Conservation (phyloP, 1,139 yeast genomes). For the Yamadazyma aaseri region DNA sequence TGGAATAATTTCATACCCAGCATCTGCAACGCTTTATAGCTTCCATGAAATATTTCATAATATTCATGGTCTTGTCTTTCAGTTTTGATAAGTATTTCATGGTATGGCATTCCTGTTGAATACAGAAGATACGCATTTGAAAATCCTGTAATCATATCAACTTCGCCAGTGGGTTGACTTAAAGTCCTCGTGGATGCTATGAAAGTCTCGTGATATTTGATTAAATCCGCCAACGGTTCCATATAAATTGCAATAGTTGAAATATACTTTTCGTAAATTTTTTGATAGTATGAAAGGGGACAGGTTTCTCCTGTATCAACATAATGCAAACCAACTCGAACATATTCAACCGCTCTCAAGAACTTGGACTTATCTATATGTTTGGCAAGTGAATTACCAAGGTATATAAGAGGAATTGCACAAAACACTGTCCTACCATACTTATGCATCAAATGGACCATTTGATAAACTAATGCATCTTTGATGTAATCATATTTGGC, state of each 20-base stretch:
- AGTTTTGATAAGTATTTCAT: slow-evolving; percentile 5
- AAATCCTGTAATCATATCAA: slow-evolving; percentile 17
- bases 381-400: slow-evolving; percentile 38
- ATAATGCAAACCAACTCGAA: slow-evolving; percentile 37
- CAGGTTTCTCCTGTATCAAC: slow-evolving; percentile 35
- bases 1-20: slow-evolving; percentile 18
- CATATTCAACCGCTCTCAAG: slow-evolving; percentile 27
- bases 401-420: slow-evolving; percentile 28
- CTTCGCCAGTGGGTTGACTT: slow-evolving; percentile 11
- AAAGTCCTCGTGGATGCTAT: slow-evolving; percentile 19
- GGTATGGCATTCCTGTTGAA: slow-evolving; percentile 18
- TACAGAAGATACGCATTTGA: slow-evolving; percentile 19
- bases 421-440: slow-evolving; percentile 28
- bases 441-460: slow-evolving; percentile 22
- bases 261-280: slow-evolving; percentile 45
- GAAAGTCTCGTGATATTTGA: slow-evolving; percentile 30
- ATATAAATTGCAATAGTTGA: slow-evolving; percentile 42
- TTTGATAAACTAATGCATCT: slow-evolving; percentile 24
- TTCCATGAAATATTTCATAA: slow-evolving; percentile 6
- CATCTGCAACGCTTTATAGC: slow-evolving; percentile 7
- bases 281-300: slow-evolving; percentile 37
- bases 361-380: slow-evolving; percentile 31
- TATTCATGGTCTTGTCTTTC: slow-evolving; percentile 11
- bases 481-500: slow-evolving; percentile 24
- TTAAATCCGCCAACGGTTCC: slow-evolving; percentile 41